phyloP scores from a whole-genome alignment of 192 early-diverging fungal species.

The Coemansia sp. region DNA sequence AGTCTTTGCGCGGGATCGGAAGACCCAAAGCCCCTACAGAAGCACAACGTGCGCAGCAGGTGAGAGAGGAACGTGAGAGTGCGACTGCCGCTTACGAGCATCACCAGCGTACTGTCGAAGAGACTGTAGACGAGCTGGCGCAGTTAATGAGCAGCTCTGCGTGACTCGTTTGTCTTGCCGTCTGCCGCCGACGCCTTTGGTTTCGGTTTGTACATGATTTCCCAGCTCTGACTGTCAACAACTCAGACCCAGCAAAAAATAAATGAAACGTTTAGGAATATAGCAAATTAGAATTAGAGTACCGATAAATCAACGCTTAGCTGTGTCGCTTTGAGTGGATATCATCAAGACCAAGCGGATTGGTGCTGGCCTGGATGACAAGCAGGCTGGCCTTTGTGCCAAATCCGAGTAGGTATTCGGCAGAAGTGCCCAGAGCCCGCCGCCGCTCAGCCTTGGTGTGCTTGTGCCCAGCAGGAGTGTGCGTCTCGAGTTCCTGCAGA shows the following conservation, averaged over 20 bases:
- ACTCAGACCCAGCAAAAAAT: background rate
- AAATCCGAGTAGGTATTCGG: slow-evolving; percentile 44
- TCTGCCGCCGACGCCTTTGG: too few relatives aligned
- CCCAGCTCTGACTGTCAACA: background rate
- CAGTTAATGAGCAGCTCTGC: slow-evolving; percentile 35
- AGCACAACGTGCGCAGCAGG: slow-evolving; percentile 18
- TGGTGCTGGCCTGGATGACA: slow-evolving; percentile 44
- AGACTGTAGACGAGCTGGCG: slow-evolving; percentile 40
- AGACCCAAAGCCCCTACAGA: slow-evolving; percentile 9
- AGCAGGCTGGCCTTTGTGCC: slow-evolving; percentile 51
- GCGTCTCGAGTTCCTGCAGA: slow-evolving; percentile 15
- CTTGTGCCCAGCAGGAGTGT: slow-evolving; percentile 23
- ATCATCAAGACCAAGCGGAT: slow-evolving; percentile 3
- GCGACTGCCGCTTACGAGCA: slow-evolving; percentile 34
- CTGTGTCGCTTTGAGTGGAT: background rate
- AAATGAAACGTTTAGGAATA: background rate
- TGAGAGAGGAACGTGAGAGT: slow-evolving; percentile 24
- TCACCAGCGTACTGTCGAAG: slow-evolving; percentile 23
- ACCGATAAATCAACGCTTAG: background rate
- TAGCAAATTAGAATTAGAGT: background rate
- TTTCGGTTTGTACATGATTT: background rate
- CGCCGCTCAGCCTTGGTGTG: slow-evolving; percentile 31
- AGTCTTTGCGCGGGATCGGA: slow-evolving; percentile 34
- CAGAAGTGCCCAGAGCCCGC: slow-evolving; percentile 40
- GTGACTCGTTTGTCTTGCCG: background rate